Evolutionary conservation across 164 flowering plant genomes (phyloP).

Genomic region (Buxus sempervirens): DNA sequence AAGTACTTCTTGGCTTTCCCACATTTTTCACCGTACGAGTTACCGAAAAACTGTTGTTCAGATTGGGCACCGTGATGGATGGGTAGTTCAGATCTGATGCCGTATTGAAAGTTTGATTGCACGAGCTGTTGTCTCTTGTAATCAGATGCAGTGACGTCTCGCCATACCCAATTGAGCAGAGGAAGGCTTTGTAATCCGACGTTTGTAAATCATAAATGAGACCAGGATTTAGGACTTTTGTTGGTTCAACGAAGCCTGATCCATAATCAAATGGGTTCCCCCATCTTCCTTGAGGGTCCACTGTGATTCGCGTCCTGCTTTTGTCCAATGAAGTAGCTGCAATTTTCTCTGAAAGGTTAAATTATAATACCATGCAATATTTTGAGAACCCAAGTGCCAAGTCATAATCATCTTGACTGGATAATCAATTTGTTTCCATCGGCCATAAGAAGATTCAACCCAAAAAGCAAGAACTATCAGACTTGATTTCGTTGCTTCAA

Average conservation of each 20-base stretch:
- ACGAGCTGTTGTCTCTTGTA: slow-evolving; percentile 56
- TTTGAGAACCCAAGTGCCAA: background rate
- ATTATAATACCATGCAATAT: background rate
- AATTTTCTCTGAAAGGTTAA: slow-evolving; percentile 13
- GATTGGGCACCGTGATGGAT: slow-evolving; percentile 60
- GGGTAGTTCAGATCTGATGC: slow-evolving; percentile 66
- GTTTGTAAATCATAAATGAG: slow-evolving; percentile 61
- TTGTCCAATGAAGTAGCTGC: slow-evolving; percentile 60
- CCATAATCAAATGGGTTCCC: slow-evolving; percentile 75
- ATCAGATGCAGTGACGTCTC: slow-evolving; percentile 35
- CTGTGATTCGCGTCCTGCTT: slow-evolving; percentile 42
- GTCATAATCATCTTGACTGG: background rate
- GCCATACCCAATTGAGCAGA: slow-evolving; percentile 68
- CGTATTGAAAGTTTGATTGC: slow-evolving; percentile 28
- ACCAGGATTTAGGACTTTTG: slow-evolving; percentile 63
- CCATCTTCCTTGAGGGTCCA: slow-evolving; percentile 56
- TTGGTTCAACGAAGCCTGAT: slow-evolving; percentile 65
- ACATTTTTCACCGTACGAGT: slow-evolving; percentile 66
- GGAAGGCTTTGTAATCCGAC: slow-evolving; percentile 52
- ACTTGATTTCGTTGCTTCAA: background rate
- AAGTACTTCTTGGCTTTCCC: slow-evolving; percentile 45
- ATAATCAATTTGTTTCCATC: background rate
- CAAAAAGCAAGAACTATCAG: background rate
- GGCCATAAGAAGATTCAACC: background rate
- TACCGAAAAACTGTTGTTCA: slow-evolving; percentile 37